Evolutionary conservation across 805 yeast species (phyloP).

Genomic region (Yarrowia keelungensis): DNA sequence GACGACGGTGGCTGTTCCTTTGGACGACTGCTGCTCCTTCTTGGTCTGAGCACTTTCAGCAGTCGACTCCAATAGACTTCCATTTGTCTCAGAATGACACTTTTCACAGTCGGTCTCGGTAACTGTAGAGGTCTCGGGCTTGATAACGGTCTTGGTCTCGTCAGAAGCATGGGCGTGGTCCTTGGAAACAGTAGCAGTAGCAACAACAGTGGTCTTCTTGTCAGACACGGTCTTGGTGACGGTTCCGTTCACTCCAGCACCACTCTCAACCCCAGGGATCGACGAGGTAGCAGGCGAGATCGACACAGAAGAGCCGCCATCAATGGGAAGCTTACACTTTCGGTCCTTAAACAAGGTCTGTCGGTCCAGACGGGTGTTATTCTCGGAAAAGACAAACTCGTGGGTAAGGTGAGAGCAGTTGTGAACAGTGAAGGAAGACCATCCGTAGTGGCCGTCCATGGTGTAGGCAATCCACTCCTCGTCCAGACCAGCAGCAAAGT

Average conservation of each 20-base stretch:
- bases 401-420: slow-evolving; percentile 49
- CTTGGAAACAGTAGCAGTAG: not conserved
- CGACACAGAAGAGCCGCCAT: slow-evolving; percentile 6
- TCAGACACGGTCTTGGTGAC: not conserved
- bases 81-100: slow-evolving; percentile 34
- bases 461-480: slow-evolving; percentile 39
- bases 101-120: slow-evolving; percentile 27
- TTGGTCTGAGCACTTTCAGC: not conserved
- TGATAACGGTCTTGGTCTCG: slow-evolving; percentile 7
- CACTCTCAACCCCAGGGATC: slow-evolving; percentile 27
- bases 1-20: not conserved
- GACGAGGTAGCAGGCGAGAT: slow-evolving; percentile 6
- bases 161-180: not conserved
- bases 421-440: slow-evolving; percentile 48
- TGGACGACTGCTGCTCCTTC: not conserved
- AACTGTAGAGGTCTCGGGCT: slow-evolving; percentile 21
- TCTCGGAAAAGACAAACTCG: slow-evolving; percentile 46
- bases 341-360: slow-evolving; percentile 46
- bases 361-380: slow-evolving; percentile 46
- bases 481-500: slow-evolving; percentile 38
- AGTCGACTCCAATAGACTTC: slow-evolving; percentile 20
- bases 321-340: slow-evolving; percentile 24
- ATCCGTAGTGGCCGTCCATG: slow-evolving; percentile 43
- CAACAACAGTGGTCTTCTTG: not conserved
- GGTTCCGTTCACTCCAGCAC: not conserved